These are phyloP conservation scores for Alternaria dauci DNA, from an alignment of 2,329 filamentous ascomycete genomes.

Conservation along the genomic window DNA sequence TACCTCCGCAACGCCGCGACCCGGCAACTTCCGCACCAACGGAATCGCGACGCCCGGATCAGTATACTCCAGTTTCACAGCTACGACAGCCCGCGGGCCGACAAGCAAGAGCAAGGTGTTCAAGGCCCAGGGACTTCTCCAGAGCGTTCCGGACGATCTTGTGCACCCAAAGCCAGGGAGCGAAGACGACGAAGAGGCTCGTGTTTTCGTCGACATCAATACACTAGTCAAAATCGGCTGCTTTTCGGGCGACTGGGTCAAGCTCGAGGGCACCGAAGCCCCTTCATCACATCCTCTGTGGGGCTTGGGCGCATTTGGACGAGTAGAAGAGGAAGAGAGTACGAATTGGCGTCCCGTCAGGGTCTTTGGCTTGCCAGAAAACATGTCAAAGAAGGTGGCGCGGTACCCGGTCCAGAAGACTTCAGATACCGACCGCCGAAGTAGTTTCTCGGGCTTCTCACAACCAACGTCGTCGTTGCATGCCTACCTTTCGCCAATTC, in stretches of 20 bases:
- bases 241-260: constrained; percentile 97
- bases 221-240: constrained; percentile 89
- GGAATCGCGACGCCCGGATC: constrained; percentile 85
- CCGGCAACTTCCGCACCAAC: constrained; percentile 73
- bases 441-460: constrained; percentile 57
- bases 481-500: constrained; percentile 82
- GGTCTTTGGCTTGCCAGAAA: constrained; percentile 88
- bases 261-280: constrained; percentile 78
- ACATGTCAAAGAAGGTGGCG: constrained; percentile 62
- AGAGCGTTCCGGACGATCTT: constrained; percentile 75
- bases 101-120: constrained; percentile 80
- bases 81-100: constrained; percentile 77
- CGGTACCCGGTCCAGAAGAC: constrained; percentile 63
- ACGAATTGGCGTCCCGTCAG: constrained; percentile 82
- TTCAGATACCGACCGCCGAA: constrained; percentile 52
- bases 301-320: constrained; percentile 72
- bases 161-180: constrained; percentile 83
- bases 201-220: constrained; percentile 88
- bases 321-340: constrained; percentile 68
- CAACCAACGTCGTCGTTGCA: constrained; percentile 36
- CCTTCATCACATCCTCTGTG: constrained; percentile 73
- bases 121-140: constrained; percentile 79
- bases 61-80: constrained; percentile 87
- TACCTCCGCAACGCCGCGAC: constrained; percentile 82
- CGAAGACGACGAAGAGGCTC: constrained; percentile 86